Base-by-base conservation (phyloP, 352 stramenopile species). In the Phytophthora ramorum region DNA sequence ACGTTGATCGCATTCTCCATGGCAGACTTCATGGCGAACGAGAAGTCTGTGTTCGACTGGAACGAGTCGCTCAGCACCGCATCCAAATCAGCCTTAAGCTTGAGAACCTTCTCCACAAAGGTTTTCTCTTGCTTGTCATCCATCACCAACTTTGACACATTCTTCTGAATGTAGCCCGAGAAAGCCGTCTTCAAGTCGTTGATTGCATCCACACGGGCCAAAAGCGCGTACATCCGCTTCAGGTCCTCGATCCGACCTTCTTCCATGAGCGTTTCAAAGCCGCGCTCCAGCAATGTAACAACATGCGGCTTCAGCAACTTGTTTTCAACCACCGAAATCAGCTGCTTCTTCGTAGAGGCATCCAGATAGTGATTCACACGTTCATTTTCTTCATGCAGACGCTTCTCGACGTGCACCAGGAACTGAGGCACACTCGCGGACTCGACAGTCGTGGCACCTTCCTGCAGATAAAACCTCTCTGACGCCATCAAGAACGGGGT, bases 1-100 rank as follows among this genome's bases (percentile, higher is more conserved):
- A 90, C 83, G 54, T 97, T 98, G 34, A 97, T 91, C 6, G 93
- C 93, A 45, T 86, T 80, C 63, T 98, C 93, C 80, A 97, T 97
- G 7, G 88, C 87, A 2, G 78, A 89, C 58, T 96, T 97, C 62
- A 96, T 76, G 12, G 85, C 76, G 30, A 91, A 89, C 13, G 71
- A 74, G 69, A 96, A 97, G n/a, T 90, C 76, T 12, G 86, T 53
- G 38, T 97, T 86, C 6, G 67, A 38, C 30, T 86, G 66, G 65
- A 97, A 96, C 17, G 90, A 87, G 16, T 88, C 74, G 20, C 61
- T 80, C 19, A 97, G 55, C 30, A 97, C 79, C 19, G 69, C 76
- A 62, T 98, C 92, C 28, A 97, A 68, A 34, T 96, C 79, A 0
- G 78, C 59, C 70, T 97, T 95, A 41, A 98, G 79, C 53, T 89